Evolutionary conservation across 768 basidiomycete species (phyloP).

Genomic region (Kwoniella newhampshirensis): DNA sequence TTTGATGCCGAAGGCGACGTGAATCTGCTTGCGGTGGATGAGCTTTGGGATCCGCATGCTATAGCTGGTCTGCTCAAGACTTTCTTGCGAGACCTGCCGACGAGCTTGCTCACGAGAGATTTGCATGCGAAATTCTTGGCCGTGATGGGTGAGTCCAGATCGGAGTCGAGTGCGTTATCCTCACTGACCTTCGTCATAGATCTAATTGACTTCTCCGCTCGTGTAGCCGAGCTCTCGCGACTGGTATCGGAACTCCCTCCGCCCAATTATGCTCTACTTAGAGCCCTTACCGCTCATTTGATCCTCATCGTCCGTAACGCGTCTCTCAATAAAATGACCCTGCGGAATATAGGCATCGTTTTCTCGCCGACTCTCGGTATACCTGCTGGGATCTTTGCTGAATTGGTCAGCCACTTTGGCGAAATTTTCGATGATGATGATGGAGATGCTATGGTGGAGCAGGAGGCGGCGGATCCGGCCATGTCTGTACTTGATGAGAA

Average conservation of each 20-base stretch:
- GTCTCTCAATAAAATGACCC: constrained; percentile 91
- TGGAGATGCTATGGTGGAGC: constrained; percentile 24
- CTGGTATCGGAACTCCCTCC: constrained; percentile 85
- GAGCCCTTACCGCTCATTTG: constrained; percentile 90
- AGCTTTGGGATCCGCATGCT: constrained; percentile 97
- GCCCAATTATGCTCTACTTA: constrained; percentile 88
- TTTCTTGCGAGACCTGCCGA: constrained; percentile 88
- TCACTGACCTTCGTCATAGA: constrained; percentile 62
- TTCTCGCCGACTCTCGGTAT: constrained; percentile 97
- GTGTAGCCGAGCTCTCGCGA: constrained; percentile 79
- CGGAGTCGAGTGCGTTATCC: too few relatives aligned
- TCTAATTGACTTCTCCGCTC: constrained; percentile 80
- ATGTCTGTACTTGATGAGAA: constrained; percentile 6
- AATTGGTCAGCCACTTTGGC: constrained; percentile 91
- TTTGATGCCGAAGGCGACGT: constrained; percentile 98
- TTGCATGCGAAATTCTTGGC: constrained; percentile 85
- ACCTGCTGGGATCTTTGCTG: constrained; percentile 93
- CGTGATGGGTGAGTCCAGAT: constrained; percentile 73
- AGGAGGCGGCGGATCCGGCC: constrained; percentile 3
- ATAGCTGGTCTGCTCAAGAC: constrained; percentile 92
- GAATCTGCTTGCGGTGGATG: constrained; percentile 79
- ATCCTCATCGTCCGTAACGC: constrained; percentile 93
- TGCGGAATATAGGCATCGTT: constrained; percentile 97
- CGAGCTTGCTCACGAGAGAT: constrained; percentile 86
- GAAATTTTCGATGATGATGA: constrained; percentile 81